A percentile compares a stretch with the other conserved stretches of the same genome.
phyloP scores from a whole-genome alignment of 495 filamentous ascomycete species.

The Trichoderma virens region DNA sequence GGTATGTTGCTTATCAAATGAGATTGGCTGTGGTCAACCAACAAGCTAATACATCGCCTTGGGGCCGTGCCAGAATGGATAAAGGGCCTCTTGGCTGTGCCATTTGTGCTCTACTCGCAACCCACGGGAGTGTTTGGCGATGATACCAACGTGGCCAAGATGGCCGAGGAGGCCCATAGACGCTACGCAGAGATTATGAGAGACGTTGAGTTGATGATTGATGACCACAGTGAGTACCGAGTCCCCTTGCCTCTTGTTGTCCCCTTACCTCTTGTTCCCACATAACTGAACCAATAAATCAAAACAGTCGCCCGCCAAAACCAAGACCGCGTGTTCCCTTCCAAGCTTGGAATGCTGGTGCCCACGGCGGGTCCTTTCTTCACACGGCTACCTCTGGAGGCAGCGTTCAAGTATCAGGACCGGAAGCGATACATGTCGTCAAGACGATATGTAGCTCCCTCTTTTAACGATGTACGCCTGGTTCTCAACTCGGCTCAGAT shows the following conservation, averaged over 20 bases:
- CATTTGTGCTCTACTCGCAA: slow-evolving; percentile 94
- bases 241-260: neutral
- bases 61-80: slow-evolving; percentile 43
- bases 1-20: slow-evolving; percentile 34
- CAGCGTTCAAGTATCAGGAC: slow-evolving; percentile 90
- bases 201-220: slow-evolving; percentile 85
- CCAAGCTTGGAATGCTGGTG: slow-evolving; percentile 88
- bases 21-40: neutral
- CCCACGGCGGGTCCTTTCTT: slow-evolving; percentile 88
- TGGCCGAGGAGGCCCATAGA: slow-evolving; percentile 59
- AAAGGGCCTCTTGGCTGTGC: slow-evolving; percentile 85
- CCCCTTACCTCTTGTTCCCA: neutral
- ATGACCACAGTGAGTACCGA: slow-evolving; percentile 70
- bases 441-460: slow-evolving; percentile 89
- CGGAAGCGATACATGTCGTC: slow-evolving; percentile 75
- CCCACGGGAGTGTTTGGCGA: slow-evolving; percentile 73
- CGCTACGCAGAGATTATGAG: slow-evolving; percentile 93
- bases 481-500: slow-evolving; percentile 93
- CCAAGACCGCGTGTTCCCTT: slow-evolving; percentile 53
- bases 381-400: slow-evolving; percentile 73
- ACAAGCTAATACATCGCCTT: neutral
- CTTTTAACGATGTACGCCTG: slow-evolving; percentile 92
- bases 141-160: slow-evolving; percentile 51
- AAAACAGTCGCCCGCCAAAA: slow-evolving; percentile 62
- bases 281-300: neutral